phyloP scores from a whole-genome alignment of 805 yeast genomes.

The Starmerella lactis-condensi region DNA sequence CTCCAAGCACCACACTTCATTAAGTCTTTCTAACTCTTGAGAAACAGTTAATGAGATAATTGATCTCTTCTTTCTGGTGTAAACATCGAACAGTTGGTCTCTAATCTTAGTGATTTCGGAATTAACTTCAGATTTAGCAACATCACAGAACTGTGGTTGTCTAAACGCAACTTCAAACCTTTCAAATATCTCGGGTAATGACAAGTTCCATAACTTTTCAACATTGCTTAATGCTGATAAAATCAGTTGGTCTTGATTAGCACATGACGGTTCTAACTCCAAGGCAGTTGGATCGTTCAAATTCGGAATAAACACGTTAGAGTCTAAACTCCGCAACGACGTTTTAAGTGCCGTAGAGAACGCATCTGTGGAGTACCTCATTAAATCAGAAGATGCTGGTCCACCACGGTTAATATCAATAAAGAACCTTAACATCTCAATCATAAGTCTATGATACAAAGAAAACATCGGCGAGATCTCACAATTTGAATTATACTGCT shows the following conservation, averaged over 20 bases:
- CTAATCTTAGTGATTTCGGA: conserved; percentile 35
- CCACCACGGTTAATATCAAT: conserved; percentile 11
- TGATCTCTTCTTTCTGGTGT: conserved; percentile 33
- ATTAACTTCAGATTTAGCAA: conserved; percentile 3
- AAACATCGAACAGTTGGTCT: conserved; percentile 29
- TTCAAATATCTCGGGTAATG: conserved; percentile 29
- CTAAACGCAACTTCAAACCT: conserved; percentile 8
- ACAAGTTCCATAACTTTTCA: conserved; percentile 27
- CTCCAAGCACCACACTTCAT: conserved; percentile 29
- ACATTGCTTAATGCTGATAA: conserved; percentile 38
- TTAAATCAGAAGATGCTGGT: conserved; percentile 4
- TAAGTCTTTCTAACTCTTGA: conserved; percentile 27
- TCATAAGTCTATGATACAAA: conserved; percentile 22
- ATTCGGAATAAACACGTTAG: conserved; percentile 13
- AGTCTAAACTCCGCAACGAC: conserved; percentile 11
- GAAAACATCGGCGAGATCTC: conserved; percentile 24
- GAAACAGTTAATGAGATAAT: conserved; percentile 31
- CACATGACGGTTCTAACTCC: conserved; percentile 26
- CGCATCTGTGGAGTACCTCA: conserved; percentile 1
- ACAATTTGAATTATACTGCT: conserved; percentile 23
- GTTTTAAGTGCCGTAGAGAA: conserved; percentile 12
- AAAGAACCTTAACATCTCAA: conserved; percentile 11
- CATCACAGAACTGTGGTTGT: conserved; percentile 1
- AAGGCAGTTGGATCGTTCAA: conserved; percentile 12
- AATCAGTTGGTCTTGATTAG: conserved; percentile 33